phyloP scores from a whole-genome alignment of 1,139 yeast species.

The Diutina catenulata region DNA sequence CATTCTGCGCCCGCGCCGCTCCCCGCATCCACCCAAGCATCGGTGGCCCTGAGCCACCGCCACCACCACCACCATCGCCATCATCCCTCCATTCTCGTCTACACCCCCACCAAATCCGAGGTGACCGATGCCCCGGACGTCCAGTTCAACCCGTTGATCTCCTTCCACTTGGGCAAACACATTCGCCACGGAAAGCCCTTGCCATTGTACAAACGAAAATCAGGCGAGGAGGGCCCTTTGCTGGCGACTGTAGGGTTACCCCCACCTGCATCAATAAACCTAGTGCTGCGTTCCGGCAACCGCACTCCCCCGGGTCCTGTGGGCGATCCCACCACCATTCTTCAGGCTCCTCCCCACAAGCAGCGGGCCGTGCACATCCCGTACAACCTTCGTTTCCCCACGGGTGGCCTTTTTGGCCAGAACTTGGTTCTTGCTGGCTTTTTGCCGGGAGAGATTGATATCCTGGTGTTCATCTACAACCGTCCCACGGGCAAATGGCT shows the following conservation, averaged over 20 bases:
- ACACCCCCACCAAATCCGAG: conserved; percentile 18
- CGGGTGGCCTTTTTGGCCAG: conserved; percentile 54
- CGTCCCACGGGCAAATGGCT: conserved; percentile 57
- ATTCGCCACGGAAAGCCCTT: conserved; percentile 22
- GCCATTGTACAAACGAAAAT: conserved; percentile 15
- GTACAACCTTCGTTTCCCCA: conserved; percentile 37
- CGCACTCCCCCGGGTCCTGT: no score
- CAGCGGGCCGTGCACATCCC: no score
- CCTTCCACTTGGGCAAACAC: conserved; percentile 24
- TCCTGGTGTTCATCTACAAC: conserved; percentile 48
- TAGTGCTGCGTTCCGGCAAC: no score
- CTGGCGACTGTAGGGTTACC: no score
- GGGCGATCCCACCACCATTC: no score
- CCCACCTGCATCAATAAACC: no score
- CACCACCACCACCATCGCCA: conserved; percentile 7
- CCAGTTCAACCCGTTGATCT: conserved; percentile 21
- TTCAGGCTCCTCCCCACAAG: no score
- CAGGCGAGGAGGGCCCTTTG: conserved; percentile 6
- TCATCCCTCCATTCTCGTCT: conserved; percentile 20
- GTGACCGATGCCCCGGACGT: no score
- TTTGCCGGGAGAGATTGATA: conserved; percentile 38
- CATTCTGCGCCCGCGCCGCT: conserved; percentile 7
- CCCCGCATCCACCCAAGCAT: conserved; percentile 6
- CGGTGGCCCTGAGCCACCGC: conserved; percentile 6
- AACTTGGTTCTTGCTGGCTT: conserved; percentile 52